Conservation (phyloP, 2,329 filamentous ascomycete species). For the Colletotrichum sublineola region DNA sequence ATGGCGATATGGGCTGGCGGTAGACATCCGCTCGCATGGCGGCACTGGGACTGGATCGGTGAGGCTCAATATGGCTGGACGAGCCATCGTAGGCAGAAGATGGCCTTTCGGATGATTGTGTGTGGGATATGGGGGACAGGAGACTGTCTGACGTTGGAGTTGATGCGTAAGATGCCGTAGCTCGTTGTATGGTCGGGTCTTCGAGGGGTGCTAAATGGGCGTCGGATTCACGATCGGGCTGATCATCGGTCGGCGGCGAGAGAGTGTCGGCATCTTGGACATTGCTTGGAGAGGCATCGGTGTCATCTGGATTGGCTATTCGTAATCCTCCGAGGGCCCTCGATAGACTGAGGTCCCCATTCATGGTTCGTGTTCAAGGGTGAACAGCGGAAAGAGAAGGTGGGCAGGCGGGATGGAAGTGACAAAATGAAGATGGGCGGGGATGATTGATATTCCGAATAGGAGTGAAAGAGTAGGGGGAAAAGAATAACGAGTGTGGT, state of each 20-base stretch:
- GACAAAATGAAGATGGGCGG: conserved; percentile 23
- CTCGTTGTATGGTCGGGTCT: conserved; percentile 11
- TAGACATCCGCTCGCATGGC: conserved; percentile 35
- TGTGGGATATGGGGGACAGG: conserved; percentile 18
- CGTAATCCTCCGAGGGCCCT: conserved; percentile 93
- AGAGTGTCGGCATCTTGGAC: conserved; percentile 43
- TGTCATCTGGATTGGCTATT: conserved; percentile 90
- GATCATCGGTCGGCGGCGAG: conserved; percentile 47
- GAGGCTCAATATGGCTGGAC: conserved; percentile 45
- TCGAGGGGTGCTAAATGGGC: conserved; percentile 31
- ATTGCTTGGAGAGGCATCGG: conserved; percentile 47
- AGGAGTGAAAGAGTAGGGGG: neutral
- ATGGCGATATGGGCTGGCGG: conserved; percentile 29
- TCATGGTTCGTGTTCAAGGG: conserved; percentile 70
- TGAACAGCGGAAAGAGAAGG: conserved; percentile 9
- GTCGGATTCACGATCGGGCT: conserved; percentile 34
- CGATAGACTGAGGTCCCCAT: conserved; percentile 91
- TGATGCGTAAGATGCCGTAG: conserved; percentile 15
- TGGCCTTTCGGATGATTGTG: conserved; percentile 9
- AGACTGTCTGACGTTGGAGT: conserved; percentile 25
- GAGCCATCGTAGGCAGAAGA: conserved; percentile 46
- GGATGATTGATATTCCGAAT: conserved; percentile 5
- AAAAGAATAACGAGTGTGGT: conserved; percentile 22
- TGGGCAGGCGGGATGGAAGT: conserved; percentile 7
- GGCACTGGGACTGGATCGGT: conserved; percentile 33